Conservation (phyloP, 768 basidiomycete genomes). For the Lactifluus rugatus region DNA sequence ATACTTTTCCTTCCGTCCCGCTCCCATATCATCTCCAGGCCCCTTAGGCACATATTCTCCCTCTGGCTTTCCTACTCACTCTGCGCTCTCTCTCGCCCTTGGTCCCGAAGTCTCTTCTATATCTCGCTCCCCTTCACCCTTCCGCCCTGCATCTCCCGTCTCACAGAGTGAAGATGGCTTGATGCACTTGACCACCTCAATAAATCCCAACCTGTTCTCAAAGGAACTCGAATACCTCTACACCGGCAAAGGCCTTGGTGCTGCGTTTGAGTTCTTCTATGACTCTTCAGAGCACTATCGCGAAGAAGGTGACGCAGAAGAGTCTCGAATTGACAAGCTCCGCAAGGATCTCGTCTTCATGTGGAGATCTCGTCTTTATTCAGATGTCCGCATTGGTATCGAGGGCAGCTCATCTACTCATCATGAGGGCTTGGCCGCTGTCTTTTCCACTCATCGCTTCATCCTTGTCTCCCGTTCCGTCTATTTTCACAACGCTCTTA, state of each 20-base stretch:
- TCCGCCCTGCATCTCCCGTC: conserved; percentile 30
- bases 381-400: conserved; percentile 79
- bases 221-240: conserved; percentile 93
- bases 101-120: conserved; percentile 33
- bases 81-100: conserved; percentile 48
- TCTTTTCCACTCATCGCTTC: conserved; percentile 90
- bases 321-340: conserved; percentile 68
- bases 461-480: conserved; percentile 82
- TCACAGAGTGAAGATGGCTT: conserved; percentile 34
- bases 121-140: conserved; percentile 37
- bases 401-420: conserved; percentile 53
- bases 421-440: conserved; percentile 62
- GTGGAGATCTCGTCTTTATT: conserved; percentile 93
- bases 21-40: conserved; percentile 40
- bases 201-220: conserved; percentile 73
- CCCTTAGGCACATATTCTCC: conserved; percentile 32
- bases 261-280: conserved; percentile 81
- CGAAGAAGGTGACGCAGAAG: conserved; percentile 40
- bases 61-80: conserved; percentile 44
- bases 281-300: conserved; percentile 40
- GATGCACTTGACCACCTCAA: conserved; percentile 54
- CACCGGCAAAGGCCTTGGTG: conserved; percentile 82
- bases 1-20: conserved; percentile 72
- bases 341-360: conserved; percentile 91
- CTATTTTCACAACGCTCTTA: conserved; percentile 78